Base-by-base conservation (phyloP, 768 basidiomycete species). In the Leccinellum luteum region DNA sequence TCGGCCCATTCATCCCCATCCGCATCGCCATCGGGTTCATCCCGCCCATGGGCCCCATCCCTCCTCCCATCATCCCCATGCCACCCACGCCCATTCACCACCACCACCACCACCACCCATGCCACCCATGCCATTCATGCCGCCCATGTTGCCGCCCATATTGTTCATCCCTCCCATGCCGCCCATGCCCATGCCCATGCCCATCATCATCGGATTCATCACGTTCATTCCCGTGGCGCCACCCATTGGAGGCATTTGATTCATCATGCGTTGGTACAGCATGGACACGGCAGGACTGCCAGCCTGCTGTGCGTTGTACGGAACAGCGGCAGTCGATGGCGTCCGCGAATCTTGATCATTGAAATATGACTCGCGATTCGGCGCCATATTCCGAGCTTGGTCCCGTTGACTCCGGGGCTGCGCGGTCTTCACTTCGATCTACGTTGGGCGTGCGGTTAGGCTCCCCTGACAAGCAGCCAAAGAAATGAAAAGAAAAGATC, bases 351-450 rank as follows among this genome's bases (percentile, higher is more conserved):
- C 71, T 48, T 71, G 72, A 35, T 73, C 74, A 13, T 71, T 68
- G 61, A 76, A 77, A 45, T 66, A 65, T 0, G 69, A 59, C 44
- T 63, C 72, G n/a, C 64, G 69, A 28, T 31, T 64, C 14, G 41
- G 63, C 14, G 51, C 64, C 61, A 65, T 57, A 55, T 62, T 75
- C 45, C 79, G 75, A n/a, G 74, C 74, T 70, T 82, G 82, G 48
- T 85, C 83, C 10, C 84, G 81, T 58, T 84, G 82, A 56, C 77
- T 83, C 53, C 88, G 81, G 3, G 89, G 87, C 66, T 90, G 89
- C 17, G 90, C 91, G 59, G 82, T 77, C 72, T 92, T 92, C 52
- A 92, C 87, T 71, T 92, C 91, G 64, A 93, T 89, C 90, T 92
- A 21, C 13, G 19, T 15, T 12, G 19, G 4, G 6, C n/a, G 17